These are phyloP conservation scores for Crucibulum cyathiforme DNA, from an alignment of 1,284 basidiomycete genomes.

Conservation along the genomic window DNA sequence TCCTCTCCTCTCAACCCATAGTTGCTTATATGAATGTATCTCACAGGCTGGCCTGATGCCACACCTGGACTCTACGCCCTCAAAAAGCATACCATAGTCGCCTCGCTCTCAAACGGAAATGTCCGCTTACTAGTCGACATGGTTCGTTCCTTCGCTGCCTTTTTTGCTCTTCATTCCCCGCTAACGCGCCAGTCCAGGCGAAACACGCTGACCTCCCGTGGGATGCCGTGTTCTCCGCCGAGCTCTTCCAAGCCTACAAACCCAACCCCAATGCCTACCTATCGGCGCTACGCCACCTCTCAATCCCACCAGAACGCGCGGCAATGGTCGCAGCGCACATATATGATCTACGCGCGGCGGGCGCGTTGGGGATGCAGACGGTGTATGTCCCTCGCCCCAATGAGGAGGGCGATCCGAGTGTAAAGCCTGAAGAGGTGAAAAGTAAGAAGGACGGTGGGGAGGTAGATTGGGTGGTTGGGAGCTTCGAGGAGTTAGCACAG, in stretches of 20 bases:
- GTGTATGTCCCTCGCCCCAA: constrained; percentile 57
- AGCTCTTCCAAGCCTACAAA: constrained; percentile 66
- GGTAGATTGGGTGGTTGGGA: constrained; percentile 52
- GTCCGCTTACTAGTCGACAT: constrained; percentile 64
- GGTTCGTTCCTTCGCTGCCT: constrained; percentile 39
- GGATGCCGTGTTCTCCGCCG: constrained; percentile 66
- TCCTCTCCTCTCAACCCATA: neutral
- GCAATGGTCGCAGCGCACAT: constrained; percentile 73
- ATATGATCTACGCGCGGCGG: constrained; percentile 61
- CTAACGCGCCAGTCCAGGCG: constrained; percentile 43
- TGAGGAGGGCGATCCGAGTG: constrained; percentile 43
- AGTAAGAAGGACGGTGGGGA: constrained; percentile 53
- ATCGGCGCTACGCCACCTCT: constrained; percentile 55
- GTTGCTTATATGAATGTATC: neutral
- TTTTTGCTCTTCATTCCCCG: neutral
- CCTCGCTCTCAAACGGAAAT: constrained; percentile 68
- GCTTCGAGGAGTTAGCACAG: constrained; percentile 48
- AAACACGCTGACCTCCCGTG: constrained; percentile 65
- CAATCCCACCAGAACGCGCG: constrained; percentile 52
- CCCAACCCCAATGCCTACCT: constrained; percentile 62
- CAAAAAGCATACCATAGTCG: constrained; percentile 57
- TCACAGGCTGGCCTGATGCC: constrained; percentile 63
- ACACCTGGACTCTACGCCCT: constrained; percentile 54
- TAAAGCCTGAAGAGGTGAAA: constrained; percentile 32
- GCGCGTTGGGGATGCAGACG: constrained; percentile 57